These are phyloP conservation scores for Purshia tridentata DNA, from an alignment of 306 rosid species.

Conservation along the genomic window DNA sequence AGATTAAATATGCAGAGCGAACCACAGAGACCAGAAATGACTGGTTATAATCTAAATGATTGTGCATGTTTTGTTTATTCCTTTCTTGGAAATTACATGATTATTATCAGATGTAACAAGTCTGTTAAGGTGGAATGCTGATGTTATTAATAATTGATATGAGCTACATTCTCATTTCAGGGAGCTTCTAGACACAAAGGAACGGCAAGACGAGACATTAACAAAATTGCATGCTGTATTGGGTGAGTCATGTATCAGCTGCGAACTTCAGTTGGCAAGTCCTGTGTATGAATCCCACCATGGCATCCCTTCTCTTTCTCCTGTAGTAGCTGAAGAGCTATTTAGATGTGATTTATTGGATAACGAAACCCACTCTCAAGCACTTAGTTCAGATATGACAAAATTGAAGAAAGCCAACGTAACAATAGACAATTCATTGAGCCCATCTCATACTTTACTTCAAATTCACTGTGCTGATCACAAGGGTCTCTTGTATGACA, in stretches of 20 bases:
- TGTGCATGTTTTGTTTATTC: background rate
- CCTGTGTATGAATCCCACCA: slow-evolving; percentile 57
- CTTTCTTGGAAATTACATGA: background rate
- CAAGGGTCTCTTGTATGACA: slow-evolving; percentile 74
- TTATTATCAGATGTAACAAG: slow-evolving; percentile 14
- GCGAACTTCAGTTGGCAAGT: slow-evolving; percentile 66
- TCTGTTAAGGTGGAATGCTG: slow-evolving; percentile 12
- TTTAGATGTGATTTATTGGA: slow-evolving; percentile 51
- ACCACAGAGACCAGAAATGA: background rate
- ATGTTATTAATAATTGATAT: background rate
- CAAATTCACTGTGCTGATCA: slow-evolving; percentile 68
- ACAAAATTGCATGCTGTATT: slow-evolving; percentile 48
- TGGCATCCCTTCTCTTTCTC: slow-evolving; percentile 51
- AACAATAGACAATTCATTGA: slow-evolving; percentile 59
- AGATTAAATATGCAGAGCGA: background rate
- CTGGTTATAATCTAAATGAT: background rate
- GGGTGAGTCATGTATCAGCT: slow-evolving; percentile 57
- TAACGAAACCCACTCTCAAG: slow-evolving; percentile 49
- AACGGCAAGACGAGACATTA: slow-evolving; percentile 55
- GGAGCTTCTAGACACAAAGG: slow-evolving; percentile 63
- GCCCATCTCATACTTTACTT: slow-evolving; percentile 71
- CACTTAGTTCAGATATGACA: slow-evolving; percentile 60
- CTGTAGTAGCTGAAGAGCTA: slow-evolving; percentile 52
- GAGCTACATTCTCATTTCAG: slow-evolving; percentile 37
- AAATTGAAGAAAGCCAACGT: slow-evolving; percentile 56